Percentiles rank a stretch among this genome's conserved stretches.
Evolutionary conservation across 2,329 filamentous ascomycete genomes (phyloP).

Genomic region (Trematosphaeria pertusa): DNA sequence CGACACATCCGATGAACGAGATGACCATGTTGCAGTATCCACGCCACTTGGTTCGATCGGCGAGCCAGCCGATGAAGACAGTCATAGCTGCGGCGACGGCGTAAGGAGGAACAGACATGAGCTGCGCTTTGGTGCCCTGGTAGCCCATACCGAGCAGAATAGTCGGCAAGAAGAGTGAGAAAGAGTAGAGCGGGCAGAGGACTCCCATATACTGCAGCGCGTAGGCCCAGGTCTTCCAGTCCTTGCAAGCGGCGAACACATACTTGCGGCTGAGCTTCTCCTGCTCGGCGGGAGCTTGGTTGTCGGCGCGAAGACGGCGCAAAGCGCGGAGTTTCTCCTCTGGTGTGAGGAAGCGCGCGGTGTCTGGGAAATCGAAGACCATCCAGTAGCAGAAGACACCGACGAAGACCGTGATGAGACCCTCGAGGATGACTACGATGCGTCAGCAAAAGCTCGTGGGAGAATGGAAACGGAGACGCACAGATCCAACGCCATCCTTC

Average conservation of each 20-base stretch:
- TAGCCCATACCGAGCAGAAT: conserved; percentile 58
- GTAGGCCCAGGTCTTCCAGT: conserved; percentile 59
- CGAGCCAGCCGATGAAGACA: conserved; percentile 72
- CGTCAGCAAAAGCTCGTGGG: conserved; percentile 16
- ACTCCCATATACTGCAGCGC: conserved; percentile 71
- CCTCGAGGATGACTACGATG: conserved; percentile 42
- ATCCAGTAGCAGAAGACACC: conserved; percentile 59
- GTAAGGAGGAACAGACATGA: conserved; percentile 79
- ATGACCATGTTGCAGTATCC: conserved; percentile 81
- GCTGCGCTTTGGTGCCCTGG: conserved; percentile 68
- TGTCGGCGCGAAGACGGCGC: conserved; percentile 69
- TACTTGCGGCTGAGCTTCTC: conserved; percentile 42
- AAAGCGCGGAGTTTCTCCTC: conserved; percentile 64
- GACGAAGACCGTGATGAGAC: conserved; percentile 46
- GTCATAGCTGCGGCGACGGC: conserved; percentile 74
- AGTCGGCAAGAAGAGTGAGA: conserved; percentile 55
- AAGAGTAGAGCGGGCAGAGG: conserved; percentile 50
- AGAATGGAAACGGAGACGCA: conserved; percentile 13
- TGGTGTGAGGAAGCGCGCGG: conserved; percentile 63
- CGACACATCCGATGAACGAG: conserved; percentile 74
- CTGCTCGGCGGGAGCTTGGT: conserved; percentile 70
- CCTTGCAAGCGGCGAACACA: conserved; percentile 53
- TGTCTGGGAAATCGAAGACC: conserved; percentile 69
- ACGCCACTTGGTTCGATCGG: conserved; percentile 75
- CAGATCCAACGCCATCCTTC: conserved; percentile 51